These are phyloP conservation scores for Emericellopsis cladophorae DNA, from an alignment of 2,329 filamentous ascomycete species.

Conservation along the genomic window DNA sequence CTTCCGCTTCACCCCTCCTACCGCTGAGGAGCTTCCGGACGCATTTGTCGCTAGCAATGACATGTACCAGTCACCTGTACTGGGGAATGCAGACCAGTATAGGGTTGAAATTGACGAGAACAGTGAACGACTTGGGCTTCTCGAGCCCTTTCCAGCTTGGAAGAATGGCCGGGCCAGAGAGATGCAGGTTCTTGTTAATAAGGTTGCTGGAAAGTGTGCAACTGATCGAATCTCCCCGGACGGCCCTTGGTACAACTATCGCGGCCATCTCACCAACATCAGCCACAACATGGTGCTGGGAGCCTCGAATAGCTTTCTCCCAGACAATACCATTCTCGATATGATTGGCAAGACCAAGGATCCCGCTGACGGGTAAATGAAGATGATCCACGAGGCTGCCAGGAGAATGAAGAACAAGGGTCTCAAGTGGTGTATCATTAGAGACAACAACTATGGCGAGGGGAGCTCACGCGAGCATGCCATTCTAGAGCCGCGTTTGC, in stretches of 20 bases:
- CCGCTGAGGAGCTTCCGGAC: too few species aligned
- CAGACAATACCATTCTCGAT: too few species aligned
- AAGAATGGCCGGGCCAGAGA: constrained; percentile 71
- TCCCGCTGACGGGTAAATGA: constrained; percentile 37
- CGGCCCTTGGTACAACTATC: constrained; percentile 96
- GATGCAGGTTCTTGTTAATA: constrained; percentile 94
- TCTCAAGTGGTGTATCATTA: constrained; percentile 92
- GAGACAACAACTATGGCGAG: constrained; percentile 99
- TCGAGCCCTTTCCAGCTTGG: constrained; percentile 73
- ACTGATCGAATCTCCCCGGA: constrained; percentile 97
- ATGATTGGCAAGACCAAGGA: constrained; percentile 82
- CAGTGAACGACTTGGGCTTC: constrained; percentile 90
- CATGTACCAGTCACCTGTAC: too few species aligned
- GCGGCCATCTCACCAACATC: constrained; percentile 97
- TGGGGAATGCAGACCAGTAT: too few species aligned
- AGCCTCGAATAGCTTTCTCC: constrained; percentile 29
- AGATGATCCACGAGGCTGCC: constrained; percentile 40
- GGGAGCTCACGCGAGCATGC: constrained; percentile 96
- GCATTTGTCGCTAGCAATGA: too few species aligned
- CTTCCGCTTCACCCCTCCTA: too few species aligned
- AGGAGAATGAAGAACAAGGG: constrained; percentile 98
- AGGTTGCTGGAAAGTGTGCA: constrained; percentile 90
- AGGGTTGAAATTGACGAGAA: constrained; percentile 50
- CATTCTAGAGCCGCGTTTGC: constrained; percentile 91
- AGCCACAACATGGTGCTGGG: constrained; percentile 99